A percentile compares a stretch with the other conserved stretches of the same genome.
phyloP scores from a whole-genome alignment of 163 green algal species.

The Chlorella variabilis region DNA sequence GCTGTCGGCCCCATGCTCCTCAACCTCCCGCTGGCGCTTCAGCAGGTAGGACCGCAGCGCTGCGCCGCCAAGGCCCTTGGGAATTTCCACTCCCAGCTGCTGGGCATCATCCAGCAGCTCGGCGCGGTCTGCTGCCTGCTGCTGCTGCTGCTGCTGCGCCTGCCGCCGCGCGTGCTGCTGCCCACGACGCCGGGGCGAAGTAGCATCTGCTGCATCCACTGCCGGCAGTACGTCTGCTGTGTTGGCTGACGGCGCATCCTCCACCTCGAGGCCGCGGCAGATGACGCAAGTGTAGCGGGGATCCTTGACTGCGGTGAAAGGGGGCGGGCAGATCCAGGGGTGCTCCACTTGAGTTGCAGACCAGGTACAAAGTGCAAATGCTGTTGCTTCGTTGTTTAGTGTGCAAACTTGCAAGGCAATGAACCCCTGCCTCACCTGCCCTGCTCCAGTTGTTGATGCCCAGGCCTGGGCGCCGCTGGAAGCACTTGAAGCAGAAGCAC shows the following conservation, averaged over 20 bases:
- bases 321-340: neutral
- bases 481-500: slow-evolving; percentile 54
- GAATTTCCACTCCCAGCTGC: slow-evolving; percentile 1
- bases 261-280: slow-evolving; percentile 40
- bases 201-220: slow-evolving; percentile 21
- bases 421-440: slow-evolving; percentile 10
- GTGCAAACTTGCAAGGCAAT: neutral
- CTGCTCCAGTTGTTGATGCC: slow-evolving; percentile 50
- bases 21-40: neutral
- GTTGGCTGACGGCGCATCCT: slow-evolving; percentile 32
- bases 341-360: too few relatives aligned
- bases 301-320: slow-evolving; percentile 26
- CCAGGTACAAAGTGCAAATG: neutral
- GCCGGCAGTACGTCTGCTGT: neutral
- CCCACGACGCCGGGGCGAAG: neutral
- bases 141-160: neutral
- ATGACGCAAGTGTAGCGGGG: slow-evolving; percentile 32
- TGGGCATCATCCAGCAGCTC: neutral
- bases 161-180: neutral
- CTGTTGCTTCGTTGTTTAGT: too few relatives aligned
- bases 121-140: neutral
- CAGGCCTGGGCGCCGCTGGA: slow-evolving; percentile 42
- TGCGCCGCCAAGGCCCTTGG: slow-evolving; percentile 19
- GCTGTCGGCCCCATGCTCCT: neutral
- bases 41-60: slow-evolving; percentile 18